Base-by-base conservation (phyloP, 2,329 filamentous ascomycete species). In the Cladosporium sp. region DNA sequence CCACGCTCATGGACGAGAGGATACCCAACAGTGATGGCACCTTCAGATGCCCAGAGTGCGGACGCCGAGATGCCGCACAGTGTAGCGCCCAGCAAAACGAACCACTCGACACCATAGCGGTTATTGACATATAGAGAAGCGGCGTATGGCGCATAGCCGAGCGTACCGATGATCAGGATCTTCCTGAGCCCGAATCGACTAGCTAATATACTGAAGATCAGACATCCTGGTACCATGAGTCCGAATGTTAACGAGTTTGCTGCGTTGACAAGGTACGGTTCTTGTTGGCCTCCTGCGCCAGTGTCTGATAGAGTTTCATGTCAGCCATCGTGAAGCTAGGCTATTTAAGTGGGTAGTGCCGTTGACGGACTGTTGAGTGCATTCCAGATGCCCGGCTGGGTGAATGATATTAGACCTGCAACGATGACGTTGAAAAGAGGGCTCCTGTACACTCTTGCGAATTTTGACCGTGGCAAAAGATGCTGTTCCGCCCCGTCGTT, bases 21-120 rank as follows among this genome's bases (percentile, higher is more conserved):
- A 49, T 49, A 49, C 11, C 46, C 26, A 0, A 49, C 21, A 21
- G 14, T 25, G 8, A 92, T 90, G 0, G 90, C 89, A 0, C 88
- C 88, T 76, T 92, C 90, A 0, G 89, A 86, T 81, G 88, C 88
- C 90, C 90, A 92, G 76, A 92, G 91, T 0, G 91, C 80, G 0
- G 89, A 89, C 0, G 90, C 89, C 0, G 86, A 88, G 36, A 91
- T 82, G n/a, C 89, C 89, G 68, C 89, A 91, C 0, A 89, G 79
- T 0, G 88, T 88, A 0, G 88, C 88, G 0, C 89, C 90, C 11
- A 92, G 76, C 0, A 91, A 81, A 0, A 88, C 83, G 13, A 91
- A 82, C 90, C 90, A 92, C 69, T 88, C 84, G 0, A 79, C 86
- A 1, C 87, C 88, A 70, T 84, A 92, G 0, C 89, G 83, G 72